Evolutionary conservation across 257 asterid species (phyloP), one percentile per base, ranked within the genome.

Genomic region (Nicotiana tabacum): DNA sequence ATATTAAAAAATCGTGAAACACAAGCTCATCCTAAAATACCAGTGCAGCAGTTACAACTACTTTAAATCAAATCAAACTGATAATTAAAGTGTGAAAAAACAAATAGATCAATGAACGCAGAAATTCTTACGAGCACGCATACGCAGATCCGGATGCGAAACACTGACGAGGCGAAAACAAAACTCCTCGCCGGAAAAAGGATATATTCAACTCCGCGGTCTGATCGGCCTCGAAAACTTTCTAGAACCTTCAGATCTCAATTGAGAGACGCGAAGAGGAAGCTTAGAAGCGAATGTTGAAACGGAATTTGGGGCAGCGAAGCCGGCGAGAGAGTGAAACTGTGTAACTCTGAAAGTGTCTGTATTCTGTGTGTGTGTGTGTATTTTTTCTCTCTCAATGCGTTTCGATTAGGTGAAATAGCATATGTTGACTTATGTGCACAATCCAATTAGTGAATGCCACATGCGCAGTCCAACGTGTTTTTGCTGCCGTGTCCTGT

Each of bases 361-460:
- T 46, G 35, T 9, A 62, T 62, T 21, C 30, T 66, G 5, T 29
- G 24, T 43, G 58, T 17, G 17, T 17, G 53, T 10, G 57, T 53
- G 18, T 12, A 0, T 30, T 2, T 24, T 24, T 2, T 3, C n/a
- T 18, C 9, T 8, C 17, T 69, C 5, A 15, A 27, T 6, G 61
- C 7, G 51, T 6, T n/a, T 70, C 11, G 24, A 12, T 72, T 46
- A 46, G 58, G 79, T 51, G 64, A 76, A 76, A 76, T 27, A 51
- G 27, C 80, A 76, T 51, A 76, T 76, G 46, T 76, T 81, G 83
- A 81, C 77, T 66, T 51, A 53, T 81, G 62, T 66, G 57, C 0
- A n/a, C 17, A 13, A 3, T 37, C 83, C 78, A 81, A 67, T 81
- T 58, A 10, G 0, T 66, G 48, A 17, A 12, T 21, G 48, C 78